phyloP scores from a whole-genome alignment of 1,284 basidiomycete genomes.

The Moesziomyces sp. region DNA sequence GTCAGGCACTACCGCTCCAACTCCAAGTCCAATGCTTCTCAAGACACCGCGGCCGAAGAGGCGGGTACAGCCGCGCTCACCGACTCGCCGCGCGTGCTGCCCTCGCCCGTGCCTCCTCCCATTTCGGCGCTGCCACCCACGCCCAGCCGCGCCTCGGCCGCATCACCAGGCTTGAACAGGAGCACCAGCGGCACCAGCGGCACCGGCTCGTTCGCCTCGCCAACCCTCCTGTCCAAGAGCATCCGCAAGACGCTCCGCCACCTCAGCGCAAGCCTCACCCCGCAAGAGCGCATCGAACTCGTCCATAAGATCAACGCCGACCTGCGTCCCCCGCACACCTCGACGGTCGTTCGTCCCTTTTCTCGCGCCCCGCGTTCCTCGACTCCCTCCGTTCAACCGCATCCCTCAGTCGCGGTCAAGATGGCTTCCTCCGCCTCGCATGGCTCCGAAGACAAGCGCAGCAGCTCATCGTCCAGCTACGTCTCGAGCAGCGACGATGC shows the following conservation, averaged over 20 bases:
- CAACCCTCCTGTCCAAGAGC: constrained; percentile 9
- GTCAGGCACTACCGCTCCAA: constrained; percentile 19
- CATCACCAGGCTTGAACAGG: constrained; percentile 2
- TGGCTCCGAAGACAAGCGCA: not conserved
- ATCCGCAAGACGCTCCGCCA: constrained; percentile 12
- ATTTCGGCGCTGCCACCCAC: constrained; percentile 26
- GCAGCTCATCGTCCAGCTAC: too few species aligned
- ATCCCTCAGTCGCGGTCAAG: not conserved
- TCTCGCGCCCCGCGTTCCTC: constrained; percentile 1
- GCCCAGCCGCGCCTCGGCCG: constrained; percentile 1
- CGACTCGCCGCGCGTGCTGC: constrained; percentile 16
- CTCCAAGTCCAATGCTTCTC: constrained; percentile 13
- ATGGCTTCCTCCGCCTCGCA: not conserved
- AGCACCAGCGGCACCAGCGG: not conserved
- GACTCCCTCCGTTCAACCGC: constrained; percentile 1
- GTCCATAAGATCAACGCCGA: constrained; percentile 25
- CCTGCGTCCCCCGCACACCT: constrained; percentile 10
- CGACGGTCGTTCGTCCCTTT: not conserved
- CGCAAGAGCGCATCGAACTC: constrained; percentile 14
- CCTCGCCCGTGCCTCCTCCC: constrained; percentile 36
- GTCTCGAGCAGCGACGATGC: too few species aligned
- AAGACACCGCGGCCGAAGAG: not conserved
- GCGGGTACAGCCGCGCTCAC: not conserved
- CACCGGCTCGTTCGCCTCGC: constrained; percentile 3
- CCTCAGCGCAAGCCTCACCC: constrained; percentile 15